Evolutionary conservation across 768 basidiomycete genomes (phyloP).

Genomic region (Pleurotus tuber-regium): DNA sequence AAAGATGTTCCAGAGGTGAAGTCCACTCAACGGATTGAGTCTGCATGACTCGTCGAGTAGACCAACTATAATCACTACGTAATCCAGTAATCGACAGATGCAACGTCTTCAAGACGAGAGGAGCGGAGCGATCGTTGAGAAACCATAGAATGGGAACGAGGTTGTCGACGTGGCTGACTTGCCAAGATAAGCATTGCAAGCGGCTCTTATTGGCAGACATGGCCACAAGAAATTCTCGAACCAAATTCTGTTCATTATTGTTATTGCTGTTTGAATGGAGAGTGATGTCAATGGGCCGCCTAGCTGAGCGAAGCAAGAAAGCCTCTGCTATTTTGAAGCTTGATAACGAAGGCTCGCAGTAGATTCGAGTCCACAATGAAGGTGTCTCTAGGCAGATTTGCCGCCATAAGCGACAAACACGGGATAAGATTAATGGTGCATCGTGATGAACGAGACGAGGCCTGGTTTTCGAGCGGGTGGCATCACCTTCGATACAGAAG

Average conservation of each 20-base stretch:
- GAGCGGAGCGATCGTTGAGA: conserved; percentile 16
- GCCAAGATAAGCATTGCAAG: not conserved
- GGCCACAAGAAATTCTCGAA: not conserved
- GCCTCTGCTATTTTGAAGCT: conserved; percentile 28
- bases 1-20: conserved; percentile 29
- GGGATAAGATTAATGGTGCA: conserved; percentile 40
- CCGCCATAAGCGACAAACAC: conserved; percentile 52
- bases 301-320: conserved; percentile 31
- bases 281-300: conserved; percentile 28
- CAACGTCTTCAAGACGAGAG: not conserved
- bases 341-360: conserved; percentile 20
- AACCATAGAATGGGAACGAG: conserved; percentile 17
- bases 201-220: not conserved
- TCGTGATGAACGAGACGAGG: conserved; percentile 20
- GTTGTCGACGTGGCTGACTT: conserved; percentile 11
- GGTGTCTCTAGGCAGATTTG: conserved; percentile 39
- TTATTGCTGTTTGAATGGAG: conserved; percentile 18
- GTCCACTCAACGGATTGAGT: conserved; percentile 17
- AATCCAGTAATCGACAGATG: conserved; percentile 2
- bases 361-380: conserved; percentile 42
- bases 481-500: conserved; percentile 19
- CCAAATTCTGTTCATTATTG: conserved; percentile 3
- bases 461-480: conserved; percentile 20
- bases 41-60: too few species aligned
- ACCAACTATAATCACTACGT: too few species aligned